phyloP scores from a whole-genome alignment of 208 protist species.

The Naegleria fowleri region DNA sequence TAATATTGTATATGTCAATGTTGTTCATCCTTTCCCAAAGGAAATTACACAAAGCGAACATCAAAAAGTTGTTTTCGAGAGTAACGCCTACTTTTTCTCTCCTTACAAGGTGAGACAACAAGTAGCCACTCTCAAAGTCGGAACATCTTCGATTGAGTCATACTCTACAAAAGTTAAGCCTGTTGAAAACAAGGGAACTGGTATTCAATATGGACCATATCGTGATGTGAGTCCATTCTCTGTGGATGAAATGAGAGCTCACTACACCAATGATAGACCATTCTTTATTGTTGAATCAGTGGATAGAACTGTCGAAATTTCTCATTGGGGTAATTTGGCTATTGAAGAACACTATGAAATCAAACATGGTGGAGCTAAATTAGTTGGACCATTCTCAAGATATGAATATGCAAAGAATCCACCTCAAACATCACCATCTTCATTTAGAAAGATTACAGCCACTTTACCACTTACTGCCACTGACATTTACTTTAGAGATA shows the following conservation, averaged over 20 bases:
- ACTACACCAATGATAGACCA: constrained; percentile 34
- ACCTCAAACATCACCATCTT: neutral
- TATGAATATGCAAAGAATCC: constrained; percentile 30
- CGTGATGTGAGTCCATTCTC: constrained; percentile 12
- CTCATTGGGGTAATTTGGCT: constrained; percentile 35
- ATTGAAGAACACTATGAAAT: constrained; percentile 38
- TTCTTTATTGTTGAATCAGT: constrained; percentile 16
- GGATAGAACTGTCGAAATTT: constrained; percentile 29
- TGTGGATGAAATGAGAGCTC: neutral
- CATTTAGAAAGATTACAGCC: constrained; percentile 33
- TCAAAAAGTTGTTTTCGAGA: constrained; percentile 33
- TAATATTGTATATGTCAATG: neutral
- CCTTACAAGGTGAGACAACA: constrained; percentile 25
- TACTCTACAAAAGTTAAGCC: constrained; percentile 25
- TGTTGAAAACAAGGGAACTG: neutral
- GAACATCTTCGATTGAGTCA: constrained; percentile 19
- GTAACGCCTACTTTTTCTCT: constrained; percentile 36
- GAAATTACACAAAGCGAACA: constrained; percentile 32
- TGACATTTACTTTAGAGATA: constrained; percentile 42
- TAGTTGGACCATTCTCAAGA: constrained; percentile 32
- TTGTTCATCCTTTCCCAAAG: neutral
- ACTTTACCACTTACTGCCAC: constrained; percentile 22
- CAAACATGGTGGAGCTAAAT: constrained; percentile 32
- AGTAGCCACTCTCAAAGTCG: constrained; percentile 29
- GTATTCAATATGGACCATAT: constrained; percentile 32